A percentile compares a stretch with the other conserved stretches of the same genome.
Evolutionary conservation across 1,139 yeast species (phyloP).

Genomic region (Kodamaea derodonti): DNA sequence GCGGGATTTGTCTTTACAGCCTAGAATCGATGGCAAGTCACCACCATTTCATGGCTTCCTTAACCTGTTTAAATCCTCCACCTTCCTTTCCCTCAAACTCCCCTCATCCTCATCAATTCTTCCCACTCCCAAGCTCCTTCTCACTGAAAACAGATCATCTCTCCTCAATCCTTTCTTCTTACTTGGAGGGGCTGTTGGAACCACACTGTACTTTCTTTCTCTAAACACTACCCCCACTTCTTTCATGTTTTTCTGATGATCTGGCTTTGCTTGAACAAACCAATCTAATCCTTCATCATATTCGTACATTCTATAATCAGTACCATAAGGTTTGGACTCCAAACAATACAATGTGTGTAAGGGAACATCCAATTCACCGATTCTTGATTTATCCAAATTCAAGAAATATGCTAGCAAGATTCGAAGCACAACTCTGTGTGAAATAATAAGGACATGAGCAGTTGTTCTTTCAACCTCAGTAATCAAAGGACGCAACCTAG

Average conservation of each 20-base stretch:
- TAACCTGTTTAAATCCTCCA: conserved; percentile 20
- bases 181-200: conserved; percentile 67
- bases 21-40: too few relatives aligned
- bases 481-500: conserved; percentile 82
- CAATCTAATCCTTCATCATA: conserved; percentile 76
- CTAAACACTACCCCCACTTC: conserved; percentile 65
- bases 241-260: conserved; percentile 54
- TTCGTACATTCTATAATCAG: conserved; percentile 85
- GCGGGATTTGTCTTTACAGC: too few relatives aligned
- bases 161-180: neutral
- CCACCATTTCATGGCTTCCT: conserved; percentile 19
- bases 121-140: neutral
- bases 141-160: too few relatives aligned
- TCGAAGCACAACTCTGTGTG: conserved; percentile 89
- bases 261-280: conserved; percentile 73
- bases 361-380: conserved; percentile 90
- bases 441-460: conserved; percentile 76
- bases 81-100: conserved; percentile 16
- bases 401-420: conserved; percentile 84
- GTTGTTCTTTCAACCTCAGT: conserved; percentile 91
- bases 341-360: conserved; percentile 84
- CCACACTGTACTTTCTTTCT: conserved; percentile 66
- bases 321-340: conserved; percentile 94
- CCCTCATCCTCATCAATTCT: too few relatives aligned
- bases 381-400: conserved; percentile 76